phyloP scores from a whole-genome alignment of 768 basidiomycete species.

The Aureoboletus auriporus region DNA sequence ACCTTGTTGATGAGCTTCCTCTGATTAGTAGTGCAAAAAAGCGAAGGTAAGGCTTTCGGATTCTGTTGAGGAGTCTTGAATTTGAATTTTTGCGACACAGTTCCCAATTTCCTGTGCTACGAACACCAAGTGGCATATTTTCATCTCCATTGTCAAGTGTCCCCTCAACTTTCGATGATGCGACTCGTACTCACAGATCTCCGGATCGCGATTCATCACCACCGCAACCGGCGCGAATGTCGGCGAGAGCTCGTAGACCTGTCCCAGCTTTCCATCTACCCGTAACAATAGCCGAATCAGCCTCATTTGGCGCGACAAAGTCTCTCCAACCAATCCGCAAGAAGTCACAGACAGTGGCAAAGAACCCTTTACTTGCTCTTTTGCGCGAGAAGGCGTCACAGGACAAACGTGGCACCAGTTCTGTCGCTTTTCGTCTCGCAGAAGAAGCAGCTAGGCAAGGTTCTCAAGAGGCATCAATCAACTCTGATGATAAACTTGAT shows the following conservation, averaged over 20 bases:
- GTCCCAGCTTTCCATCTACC: constrained; percentile 9
- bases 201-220: constrained; percentile 3
- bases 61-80: background rate
- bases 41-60: constrained; percentile 7
- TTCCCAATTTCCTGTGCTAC: background rate
- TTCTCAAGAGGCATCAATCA: constrained; percentile 19
- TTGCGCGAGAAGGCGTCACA: constrained; percentile 46
- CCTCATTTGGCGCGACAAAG: background rate
- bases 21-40: constrained; percentile 2
- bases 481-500: constrained; percentile 21
- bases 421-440: constrained; percentile 41
- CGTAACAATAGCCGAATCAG: constrained; percentile 4
- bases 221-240: constrained; percentile 9
- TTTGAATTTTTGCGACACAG: constrained; percentile 6
- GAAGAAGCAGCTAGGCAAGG: constrained; percentile 37
- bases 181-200: background rate
- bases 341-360: constrained; percentile 11
- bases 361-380: constrained; percentile 52
- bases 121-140: constrained; percentile 2
- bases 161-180: constrained; percentile 8
- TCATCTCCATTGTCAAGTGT: constrained; percentile 23
- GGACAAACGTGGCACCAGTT: constrained; percentile 33
- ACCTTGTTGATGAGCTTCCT: constrained; percentile 24
- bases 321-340: constrained; percentile 10
- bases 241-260: constrained; percentile 19